phyloP scores from a whole-genome alignment of 306 rosid genomes.

The Bauhinia variegata region DNA sequence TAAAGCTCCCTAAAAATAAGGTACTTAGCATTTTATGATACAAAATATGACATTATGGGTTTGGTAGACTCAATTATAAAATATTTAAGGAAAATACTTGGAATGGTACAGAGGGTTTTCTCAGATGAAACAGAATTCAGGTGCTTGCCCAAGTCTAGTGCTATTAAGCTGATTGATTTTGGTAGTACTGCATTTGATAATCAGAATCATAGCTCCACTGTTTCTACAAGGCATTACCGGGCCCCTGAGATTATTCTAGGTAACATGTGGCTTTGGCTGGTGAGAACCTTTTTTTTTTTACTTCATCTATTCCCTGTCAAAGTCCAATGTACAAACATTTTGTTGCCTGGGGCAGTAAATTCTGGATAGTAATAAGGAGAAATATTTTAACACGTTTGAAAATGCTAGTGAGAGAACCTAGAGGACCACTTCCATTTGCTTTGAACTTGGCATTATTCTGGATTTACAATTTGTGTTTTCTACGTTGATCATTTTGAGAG shows the following conservation, averaged over 20 bases:
- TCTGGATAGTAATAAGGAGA: slow-evolving; percentile 8
- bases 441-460: background rate
- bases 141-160: slow-evolving; percentile 99
- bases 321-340: slow-evolving; percentile 25
- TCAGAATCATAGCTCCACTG: slow-evolving; percentile 92
- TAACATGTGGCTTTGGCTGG: slow-evolving; percentile 62
- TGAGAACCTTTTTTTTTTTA: slow-evolving; percentile 31
- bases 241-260: slow-evolving; percentile 98
- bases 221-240: slow-evolving; percentile 96
- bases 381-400: slow-evolving; percentile 5
- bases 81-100: slow-evolving; percentile 49
- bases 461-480: slow-evolving; percentile 14
- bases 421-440: background rate
- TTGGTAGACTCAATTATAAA: slow-evolving; percentile 44
- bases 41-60: slow-evolving; percentile 35
- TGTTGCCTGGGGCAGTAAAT: slow-evolving; percentile 20
- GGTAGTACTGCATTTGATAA: slow-evolving; percentile 93
- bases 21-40: slow-evolving; percentile 56
- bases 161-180: slow-evolving; percentile 99
- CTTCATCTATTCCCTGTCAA: slow-evolving; percentile 30
- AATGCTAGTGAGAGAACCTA: slow-evolving; percentile 6
- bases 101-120: slow-evolving; percentile 84
- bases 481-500: slow-evolving; percentile 14
- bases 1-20: slow-evolving; percentile 86
- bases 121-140: slow-evolving; percentile 79